phyloP scores from a whole-genome alignment of 2,329 filamentous ascomycete genomes.

The Xylaria sp. region DNA sequence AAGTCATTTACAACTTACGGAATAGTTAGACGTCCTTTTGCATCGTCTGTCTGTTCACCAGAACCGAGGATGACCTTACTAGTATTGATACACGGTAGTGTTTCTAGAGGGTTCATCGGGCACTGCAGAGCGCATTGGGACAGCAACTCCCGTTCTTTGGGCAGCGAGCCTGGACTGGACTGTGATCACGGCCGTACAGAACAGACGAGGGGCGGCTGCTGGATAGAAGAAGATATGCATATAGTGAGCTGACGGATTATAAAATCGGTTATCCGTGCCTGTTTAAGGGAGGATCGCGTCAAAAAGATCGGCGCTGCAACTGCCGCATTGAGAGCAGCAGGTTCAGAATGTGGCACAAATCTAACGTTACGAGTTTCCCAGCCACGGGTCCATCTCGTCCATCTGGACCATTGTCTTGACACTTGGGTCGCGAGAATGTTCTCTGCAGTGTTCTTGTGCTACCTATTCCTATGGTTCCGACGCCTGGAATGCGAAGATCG shows the following conservation, averaged over 20 bases:
- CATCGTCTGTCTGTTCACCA: background rate
- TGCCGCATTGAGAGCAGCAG: background rate
- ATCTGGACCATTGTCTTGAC: conserved; percentile 3
- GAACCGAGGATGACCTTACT: too few species aligned
- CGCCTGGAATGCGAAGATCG: background rate
- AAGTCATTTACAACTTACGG: background rate
- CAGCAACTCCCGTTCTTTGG: too few species aligned
- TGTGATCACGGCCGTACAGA: too few species aligned
- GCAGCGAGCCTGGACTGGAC: too few species aligned
- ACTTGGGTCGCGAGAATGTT: conserved; percentile 12
- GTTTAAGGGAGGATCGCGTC: background rate
- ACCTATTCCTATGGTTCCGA: background rate
- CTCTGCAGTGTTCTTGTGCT: conserved; percentile 13
- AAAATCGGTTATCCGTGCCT: too few species aligned
- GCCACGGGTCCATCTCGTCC: background rate
- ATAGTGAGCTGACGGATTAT: too few species aligned
- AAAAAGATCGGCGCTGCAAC: background rate
- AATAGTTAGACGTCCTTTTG: background rate
- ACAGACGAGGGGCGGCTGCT: too few species aligned
- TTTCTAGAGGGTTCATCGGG: too few species aligned
- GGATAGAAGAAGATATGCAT: too few species aligned
- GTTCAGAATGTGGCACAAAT: background rate
- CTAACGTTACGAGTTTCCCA: background rate
- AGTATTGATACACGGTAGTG: too few species aligned
- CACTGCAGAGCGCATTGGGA: too few species aligned